Conservation (phyloP, 345 rosid genomes). For the Eucalyptus tenuipes region DNA sequence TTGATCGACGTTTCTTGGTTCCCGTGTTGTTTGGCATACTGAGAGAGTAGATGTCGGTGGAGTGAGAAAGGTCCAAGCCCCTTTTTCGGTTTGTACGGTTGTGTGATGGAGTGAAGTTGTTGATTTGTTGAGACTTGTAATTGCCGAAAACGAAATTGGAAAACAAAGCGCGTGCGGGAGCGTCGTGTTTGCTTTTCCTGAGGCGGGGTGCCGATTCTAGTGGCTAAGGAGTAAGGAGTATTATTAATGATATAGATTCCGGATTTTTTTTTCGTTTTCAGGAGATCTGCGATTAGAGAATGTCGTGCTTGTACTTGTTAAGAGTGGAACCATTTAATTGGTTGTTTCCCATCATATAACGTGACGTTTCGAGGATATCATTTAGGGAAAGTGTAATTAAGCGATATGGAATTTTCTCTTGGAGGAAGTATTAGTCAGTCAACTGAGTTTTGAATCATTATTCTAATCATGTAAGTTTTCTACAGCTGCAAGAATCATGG, state of each 20-base stretch:
- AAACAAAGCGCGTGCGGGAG: neutral
- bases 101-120: neutral
- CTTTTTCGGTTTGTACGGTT: neutral
- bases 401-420: neutral
- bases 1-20: neutral
- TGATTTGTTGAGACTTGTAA: neutral
- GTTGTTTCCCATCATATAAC: neutral
- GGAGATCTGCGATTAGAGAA: neutral
- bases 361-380: neutral
- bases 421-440: neutral
- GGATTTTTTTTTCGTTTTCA: neutral
- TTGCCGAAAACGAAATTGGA: neutral
- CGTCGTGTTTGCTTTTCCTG: neutral
- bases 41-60: neutral
- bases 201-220: neutral
- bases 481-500: slow-evolving; percentile 21
- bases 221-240: neutral
- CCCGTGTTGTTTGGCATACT: neutral
- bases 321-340: neutral
- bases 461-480: neutral
- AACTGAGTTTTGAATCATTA: neutral
- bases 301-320: neutral
- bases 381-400: neutral
- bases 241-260: neutral
- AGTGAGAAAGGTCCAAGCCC: neutral